These are phyloP conservation scores for Beauveria sp. DNA, from an alignment of 2,329 filamentous ascomycete genomes.

Conservation along the genomic window DNA sequence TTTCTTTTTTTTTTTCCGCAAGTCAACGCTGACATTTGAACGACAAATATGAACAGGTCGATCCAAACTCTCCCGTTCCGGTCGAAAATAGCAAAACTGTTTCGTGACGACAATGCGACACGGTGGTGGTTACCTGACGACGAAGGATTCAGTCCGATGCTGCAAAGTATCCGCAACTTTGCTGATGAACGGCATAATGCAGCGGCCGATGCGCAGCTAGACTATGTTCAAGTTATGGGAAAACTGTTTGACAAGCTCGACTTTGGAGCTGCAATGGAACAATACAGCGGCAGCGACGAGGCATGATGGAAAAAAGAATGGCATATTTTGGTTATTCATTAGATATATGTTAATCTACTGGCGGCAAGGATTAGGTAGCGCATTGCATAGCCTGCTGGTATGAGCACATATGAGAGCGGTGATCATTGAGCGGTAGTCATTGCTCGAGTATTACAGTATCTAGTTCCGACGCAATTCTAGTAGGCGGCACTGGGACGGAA, in stretches of 20 bases:
- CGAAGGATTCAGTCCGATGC: constrained; percentile 64
- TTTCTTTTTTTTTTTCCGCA: background rate
- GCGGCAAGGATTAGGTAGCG: background rate
- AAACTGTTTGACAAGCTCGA: constrained; percentile 60
- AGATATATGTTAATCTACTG: background rate
- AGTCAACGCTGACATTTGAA: background rate
- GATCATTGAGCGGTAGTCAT: too few species aligned
- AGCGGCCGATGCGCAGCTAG: constrained; percentile 47
- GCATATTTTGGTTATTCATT: background rate
- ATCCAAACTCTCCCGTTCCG: constrained; percentile 72
- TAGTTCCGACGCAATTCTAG: too few species aligned
- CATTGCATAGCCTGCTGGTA: background rate
- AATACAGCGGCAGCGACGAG: background rate
- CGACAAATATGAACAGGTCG: constrained; percentile 50
- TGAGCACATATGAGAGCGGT: too few species aligned
- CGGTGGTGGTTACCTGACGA: constrained; percentile 88
- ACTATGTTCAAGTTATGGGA: constrained; percentile 67
- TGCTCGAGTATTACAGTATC: too few species aligned
- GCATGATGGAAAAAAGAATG: background rate
- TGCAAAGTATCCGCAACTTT: constrained; percentile 72
- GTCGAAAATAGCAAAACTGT: constrained; percentile 65
- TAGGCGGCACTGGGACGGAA: too few species aligned
- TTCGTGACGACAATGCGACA: constrained; percentile 61
- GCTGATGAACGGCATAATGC: constrained; percentile 67
- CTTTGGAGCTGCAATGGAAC: constrained; percentile 12